Base-by-base conservation (phyloP, 75 land plant genomes). In the Pinus albicaulis region DNA sequence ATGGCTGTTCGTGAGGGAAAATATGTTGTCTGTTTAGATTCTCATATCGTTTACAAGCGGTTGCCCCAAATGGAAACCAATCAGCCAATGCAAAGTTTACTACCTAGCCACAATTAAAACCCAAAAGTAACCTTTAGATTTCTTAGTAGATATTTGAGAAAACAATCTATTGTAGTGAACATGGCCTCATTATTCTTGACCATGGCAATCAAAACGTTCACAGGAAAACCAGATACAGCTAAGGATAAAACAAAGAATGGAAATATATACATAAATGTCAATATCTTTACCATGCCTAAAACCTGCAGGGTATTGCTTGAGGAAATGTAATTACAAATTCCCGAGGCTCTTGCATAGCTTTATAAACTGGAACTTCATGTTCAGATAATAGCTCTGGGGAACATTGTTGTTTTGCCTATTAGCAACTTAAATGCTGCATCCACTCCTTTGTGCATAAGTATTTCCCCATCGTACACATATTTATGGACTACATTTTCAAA, bases 31-130 rank as follows among this genome's bases (percentile, higher is more conserved):
- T 80, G 78, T 91, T 95, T 38, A 95, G 85, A 80, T 85, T 74
- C 56, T 90, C 88, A 83, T 95, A 95, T 17, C 98, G 90, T 34
- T 59, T 66, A 74, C 98, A 89, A 34, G 98, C 98, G 48, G 92
- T 81, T 59, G 88, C 86, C 11, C 98, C 98, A 79, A 88, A 76
- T n/a, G 90, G 89, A 77, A 93, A 95, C 98, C 98, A 95, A 80
- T 95, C 94, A 68, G 86, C 89, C 80, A 87, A 84, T 26, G 96
- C 98, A 84, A 95, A 95, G 79, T 95, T 95, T 17, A 95, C 98
- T 48, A 96, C 98, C 79, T 95, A 96, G 13, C 98, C 98, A 84
- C 98, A 95, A 80, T 95, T 95, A 77, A 95, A 95, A 65, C 98
- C 98, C 93, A 73, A 16, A 74, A 73, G n/a, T n/a, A 59, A 38